Percentiles rank a stretch among this genome's conserved stretches.
phyloP scores from a whole-genome alignment of 108 stramenopile genomes.

The Ochromonas danica region DNA sequence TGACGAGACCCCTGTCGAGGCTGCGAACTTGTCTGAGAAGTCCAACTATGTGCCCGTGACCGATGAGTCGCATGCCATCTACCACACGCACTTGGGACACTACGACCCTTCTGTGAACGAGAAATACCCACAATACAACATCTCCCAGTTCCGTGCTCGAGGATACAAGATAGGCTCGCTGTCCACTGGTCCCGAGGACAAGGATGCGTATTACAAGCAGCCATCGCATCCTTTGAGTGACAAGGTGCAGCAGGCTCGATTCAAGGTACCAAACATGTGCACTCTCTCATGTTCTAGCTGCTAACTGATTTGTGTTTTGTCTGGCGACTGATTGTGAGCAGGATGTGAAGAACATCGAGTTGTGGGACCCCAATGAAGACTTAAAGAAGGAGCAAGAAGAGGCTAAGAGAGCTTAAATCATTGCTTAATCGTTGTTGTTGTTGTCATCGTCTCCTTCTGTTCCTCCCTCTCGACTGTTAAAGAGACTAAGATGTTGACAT shows the following conservation, averaged over 20 bases:
- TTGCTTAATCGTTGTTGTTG: too few species aligned
- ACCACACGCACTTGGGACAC: slow-evolving; percentile 8
- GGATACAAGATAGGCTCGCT: slow-evolving; percentile 30
- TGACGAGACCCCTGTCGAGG: slow-evolving; percentile 4
- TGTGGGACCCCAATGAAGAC: neutral
- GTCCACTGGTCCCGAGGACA: neutral
- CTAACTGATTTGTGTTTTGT: neutral
- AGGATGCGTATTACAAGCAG: slow-evolving; percentile 19
- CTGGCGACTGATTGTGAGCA: neutral
- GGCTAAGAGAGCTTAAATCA: too few species aligned
- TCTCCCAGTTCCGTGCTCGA: slow-evolving; percentile 7
- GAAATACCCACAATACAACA: slow-evolving; percentile 17
- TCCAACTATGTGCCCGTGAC: too few species aligned
- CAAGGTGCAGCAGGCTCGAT: neutral
- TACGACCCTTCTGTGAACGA: neutral
- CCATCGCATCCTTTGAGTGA: neutral
- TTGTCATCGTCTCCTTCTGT: too few species aligned
- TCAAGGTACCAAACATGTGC: neutral
- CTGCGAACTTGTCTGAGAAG: neutral
- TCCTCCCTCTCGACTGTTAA: too few species aligned
- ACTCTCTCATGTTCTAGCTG: neutral
- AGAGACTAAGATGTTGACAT: too few species aligned
- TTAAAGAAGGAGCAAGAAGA: too few species aligned
- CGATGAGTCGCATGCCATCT: slow-evolving; percentile 1
- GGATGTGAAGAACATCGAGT: neutral